Evolutionary conservation across 257 asterid genomes (phyloP).

Genomic region (Knoxia roxburghii): DNA sequence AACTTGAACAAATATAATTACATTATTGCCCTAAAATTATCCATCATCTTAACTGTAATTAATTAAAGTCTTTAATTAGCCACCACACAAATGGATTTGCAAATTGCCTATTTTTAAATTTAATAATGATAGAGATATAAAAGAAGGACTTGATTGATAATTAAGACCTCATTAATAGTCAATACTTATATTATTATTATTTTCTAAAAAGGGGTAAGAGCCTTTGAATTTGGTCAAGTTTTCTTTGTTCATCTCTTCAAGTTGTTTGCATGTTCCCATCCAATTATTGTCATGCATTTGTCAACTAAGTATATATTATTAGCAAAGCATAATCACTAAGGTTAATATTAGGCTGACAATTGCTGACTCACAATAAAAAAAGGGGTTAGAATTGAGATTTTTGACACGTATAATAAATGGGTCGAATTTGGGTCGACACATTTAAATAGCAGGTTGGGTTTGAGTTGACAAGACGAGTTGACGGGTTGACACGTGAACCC

Average conservation of each 20-base stretch:
- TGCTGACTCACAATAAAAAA: no score
- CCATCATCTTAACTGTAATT: no score
- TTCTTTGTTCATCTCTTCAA: background rate
- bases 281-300: background rate
- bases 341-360: no score
- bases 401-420: no score
- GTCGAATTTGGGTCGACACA: no score
- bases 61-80: no score
- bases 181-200: background rate
- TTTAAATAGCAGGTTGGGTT: no score
- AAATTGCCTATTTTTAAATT: slow-evolving; percentile 2
- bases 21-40: no score
- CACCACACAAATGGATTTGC: slow-evolving; percentile 1
- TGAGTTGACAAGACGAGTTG: no score
- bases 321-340: background rate
- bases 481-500: no score
- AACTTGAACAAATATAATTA: no score
- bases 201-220: background rate
- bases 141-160: background rate
- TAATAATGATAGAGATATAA: background rate
- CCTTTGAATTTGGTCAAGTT: background rate
- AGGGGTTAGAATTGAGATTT: no score
- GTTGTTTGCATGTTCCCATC: slow-evolving; percentile 3
- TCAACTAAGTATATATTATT: background rate
- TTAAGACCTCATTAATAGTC: background rate